Evolutionary conservation across 2,329 filamentous ascomycete species (phyloP).

Genomic region (Trichoderma harzianum): DNA sequence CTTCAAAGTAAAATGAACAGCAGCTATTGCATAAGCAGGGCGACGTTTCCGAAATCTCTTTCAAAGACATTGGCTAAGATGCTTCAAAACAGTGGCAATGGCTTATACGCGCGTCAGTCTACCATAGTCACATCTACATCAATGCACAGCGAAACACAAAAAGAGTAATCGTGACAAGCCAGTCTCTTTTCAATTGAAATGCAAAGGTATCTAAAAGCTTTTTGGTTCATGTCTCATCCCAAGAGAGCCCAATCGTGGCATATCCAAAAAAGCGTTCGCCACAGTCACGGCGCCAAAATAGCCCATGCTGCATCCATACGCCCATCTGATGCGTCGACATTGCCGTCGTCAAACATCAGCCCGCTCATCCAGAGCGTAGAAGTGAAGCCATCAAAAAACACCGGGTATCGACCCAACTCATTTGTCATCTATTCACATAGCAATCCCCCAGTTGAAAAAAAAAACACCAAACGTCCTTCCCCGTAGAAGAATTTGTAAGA

Average conservation of each 20-base stretch:
- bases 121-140: background rate
- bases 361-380: constrained; percentile 17
- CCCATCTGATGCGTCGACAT: background rate
- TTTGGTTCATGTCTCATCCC: constrained; percentile 15
- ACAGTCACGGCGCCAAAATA: background rate
- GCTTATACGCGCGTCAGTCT: background rate
- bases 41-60: background rate
- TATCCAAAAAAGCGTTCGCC: constrained; percentile 10
- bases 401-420: constrained; percentile 12
- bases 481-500: constrained; percentile 25
- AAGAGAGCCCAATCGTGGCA: background rate
- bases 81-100: background rate
- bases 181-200: constrained; percentile 1
- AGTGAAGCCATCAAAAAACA: constrained; percentile 14
- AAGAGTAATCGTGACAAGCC: background rate
- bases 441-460: constrained; percentile 18
- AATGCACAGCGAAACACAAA: background rate
- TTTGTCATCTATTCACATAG: constrained; percentile 16
- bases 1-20: background rate
- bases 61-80: background rate
- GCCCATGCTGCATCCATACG: constrained; percentile 7
- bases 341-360: background rate
- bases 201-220: constrained; percentile 16
- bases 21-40: background rate
- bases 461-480: constrained; percentile 31